These are phyloP conservation scores for Taiozyma onychis DNA, from an alignment of 1,139 yeast genomes.

Conservation along the genomic window DNA sequence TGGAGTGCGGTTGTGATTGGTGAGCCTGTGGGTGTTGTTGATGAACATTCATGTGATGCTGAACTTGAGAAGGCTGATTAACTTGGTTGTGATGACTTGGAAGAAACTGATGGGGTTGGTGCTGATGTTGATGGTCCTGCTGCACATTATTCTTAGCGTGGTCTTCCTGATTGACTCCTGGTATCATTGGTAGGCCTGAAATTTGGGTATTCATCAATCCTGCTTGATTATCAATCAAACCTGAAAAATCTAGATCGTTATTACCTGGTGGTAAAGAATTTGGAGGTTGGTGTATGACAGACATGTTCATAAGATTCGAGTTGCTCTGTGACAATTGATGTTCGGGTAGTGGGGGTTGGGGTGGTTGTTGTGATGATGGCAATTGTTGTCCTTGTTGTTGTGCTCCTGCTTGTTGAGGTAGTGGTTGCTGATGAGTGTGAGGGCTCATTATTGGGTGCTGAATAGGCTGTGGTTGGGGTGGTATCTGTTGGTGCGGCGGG, in stretches of 20 bases:
- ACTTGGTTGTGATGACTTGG: not conserved
- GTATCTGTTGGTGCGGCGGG: not conserved
- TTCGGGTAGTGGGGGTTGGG: slow-evolving; percentile 2
- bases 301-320: not conserved
- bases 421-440: not conserved
- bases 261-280: not conserved
- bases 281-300: slow-evolving; percentile 1
- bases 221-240: slow-evolving; percentile 6
- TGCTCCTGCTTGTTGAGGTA: not conserved
- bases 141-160: not conserved
- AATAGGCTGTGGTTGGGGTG: not conserved
- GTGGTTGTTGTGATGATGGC: slow-evolving; percentile 1
- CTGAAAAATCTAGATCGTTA: slow-evolving; percentile 6
- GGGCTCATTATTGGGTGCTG: not conserved
- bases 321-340: slow-evolving; percentile 1
- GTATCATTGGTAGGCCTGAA: slow-evolving; percentile 2
- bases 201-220: slow-evolving; percentile 2
- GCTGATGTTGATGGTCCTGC: not conserved
- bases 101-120: not conserved
- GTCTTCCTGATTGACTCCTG: not conserved
- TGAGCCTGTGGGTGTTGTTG: not conserved
- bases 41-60: not conserved
- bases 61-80: slow-evolving; percentile 1
- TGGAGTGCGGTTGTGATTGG: not conserved
- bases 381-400: not conserved